A percentile compares a stretch with the other conserved stretches of the same genome.
Conservation (phyloP, 2,329 filamentous ascomycete genomes). For the Hymenoscyphus albidus region DNA sequence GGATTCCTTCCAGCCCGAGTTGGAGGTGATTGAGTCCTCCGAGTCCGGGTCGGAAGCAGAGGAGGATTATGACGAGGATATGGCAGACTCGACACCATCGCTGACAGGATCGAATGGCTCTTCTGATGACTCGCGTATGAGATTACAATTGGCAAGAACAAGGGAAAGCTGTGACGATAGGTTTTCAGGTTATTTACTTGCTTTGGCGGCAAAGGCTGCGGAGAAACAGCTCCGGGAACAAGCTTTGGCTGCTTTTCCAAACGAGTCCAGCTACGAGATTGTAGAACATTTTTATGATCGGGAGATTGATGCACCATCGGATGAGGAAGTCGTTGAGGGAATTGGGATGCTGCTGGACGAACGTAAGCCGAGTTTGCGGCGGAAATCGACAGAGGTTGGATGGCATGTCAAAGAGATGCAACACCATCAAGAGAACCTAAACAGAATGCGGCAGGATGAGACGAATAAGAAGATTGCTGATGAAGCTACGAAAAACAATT, state of each 20-base stretch:
- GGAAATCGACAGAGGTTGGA: conserved; percentile 33
- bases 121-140: conserved; percentile 34
- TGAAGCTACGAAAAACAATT: conserved; percentile 32
- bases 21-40: conserved; percentile 37
- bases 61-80: conserved; percentile 30
- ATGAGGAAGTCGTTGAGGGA: conserved; percentile 33
- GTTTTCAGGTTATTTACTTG: conserved; percentile 72
- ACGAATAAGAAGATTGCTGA: conserved; percentile 34
- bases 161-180: conserved; percentile 71
- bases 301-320: conserved; percentile 33
- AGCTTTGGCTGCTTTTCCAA: conserved; percentile 74
- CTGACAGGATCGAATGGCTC: conserved; percentile 33
- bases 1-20: conserved; percentile 40
- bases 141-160: conserved; percentile 44
- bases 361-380: conserved; percentile 19
- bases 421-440: conserved; percentile 34
- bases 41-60: conserved; percentile 40
- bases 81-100: conserved; percentile 31
- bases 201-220: conserved; percentile 74
- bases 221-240: conserved; percentile 73
- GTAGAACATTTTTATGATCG: conserved; percentile 37
- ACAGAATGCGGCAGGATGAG: conserved; percentile 33
- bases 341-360: conserved; percentile 30
- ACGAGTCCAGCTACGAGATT: conserved; percentile 46
- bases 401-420: conserved; percentile 36